These are phyloP conservation scores for Massospora cicadina DNA, from an alignment of 371 early-diverging fungal genomes.

Conservation along the genomic window DNA sequence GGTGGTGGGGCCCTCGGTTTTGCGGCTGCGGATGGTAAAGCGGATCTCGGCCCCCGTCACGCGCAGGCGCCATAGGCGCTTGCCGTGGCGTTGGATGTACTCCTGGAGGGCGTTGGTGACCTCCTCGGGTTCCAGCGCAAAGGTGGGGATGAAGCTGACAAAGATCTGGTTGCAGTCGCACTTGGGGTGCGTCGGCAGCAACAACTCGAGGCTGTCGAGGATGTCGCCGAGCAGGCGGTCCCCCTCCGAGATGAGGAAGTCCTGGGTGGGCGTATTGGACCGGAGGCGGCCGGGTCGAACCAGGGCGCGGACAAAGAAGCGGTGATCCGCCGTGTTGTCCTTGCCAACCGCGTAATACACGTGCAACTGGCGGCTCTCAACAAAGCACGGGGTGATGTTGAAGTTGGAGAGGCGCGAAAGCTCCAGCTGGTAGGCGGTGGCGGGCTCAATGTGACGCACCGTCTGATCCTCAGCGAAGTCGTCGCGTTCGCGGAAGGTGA, in stretches of 20 bases:
- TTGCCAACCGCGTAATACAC: conserved; percentile 90
- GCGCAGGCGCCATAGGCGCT: conserved; percentile 84
- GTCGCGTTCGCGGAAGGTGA: conserved; percentile 83
- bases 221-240: conserved; percentile 82
- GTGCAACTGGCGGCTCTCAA: conserved; percentile 83
- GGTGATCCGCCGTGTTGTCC: conserved; percentile 79
- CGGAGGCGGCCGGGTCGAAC: conserved; percentile 79
- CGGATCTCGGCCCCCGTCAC: conserved; percentile 89
- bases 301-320: conserved; percentile 94
- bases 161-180: conserved; percentile 96
- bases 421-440: conserved; percentile 92
- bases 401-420: conserved; percentile 82
- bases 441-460: conserved; percentile 95
- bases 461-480: conserved; percentile 79
- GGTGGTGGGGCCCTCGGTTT: conserved; percentile 37
- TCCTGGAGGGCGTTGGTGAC: conserved; percentile 71
- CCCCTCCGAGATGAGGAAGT: conserved; percentile 84
- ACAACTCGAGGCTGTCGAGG: conserved; percentile 84
- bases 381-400: conserved; percentile 84
- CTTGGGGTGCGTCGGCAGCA: conserved; percentile 71
- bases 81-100: conserved; percentile 85
- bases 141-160: conserved; percentile 91
- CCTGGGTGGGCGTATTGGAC: conserved; percentile 64
- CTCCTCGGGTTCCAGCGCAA: conserved; percentile 67
- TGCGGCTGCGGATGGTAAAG: conserved; percentile 64